A percentile compares a stretch with the other conserved stretches of the same genome.
phyloP scores from a whole-genome alignment of 208 protist species.

The Novymonas esmeraldas region DNA sequence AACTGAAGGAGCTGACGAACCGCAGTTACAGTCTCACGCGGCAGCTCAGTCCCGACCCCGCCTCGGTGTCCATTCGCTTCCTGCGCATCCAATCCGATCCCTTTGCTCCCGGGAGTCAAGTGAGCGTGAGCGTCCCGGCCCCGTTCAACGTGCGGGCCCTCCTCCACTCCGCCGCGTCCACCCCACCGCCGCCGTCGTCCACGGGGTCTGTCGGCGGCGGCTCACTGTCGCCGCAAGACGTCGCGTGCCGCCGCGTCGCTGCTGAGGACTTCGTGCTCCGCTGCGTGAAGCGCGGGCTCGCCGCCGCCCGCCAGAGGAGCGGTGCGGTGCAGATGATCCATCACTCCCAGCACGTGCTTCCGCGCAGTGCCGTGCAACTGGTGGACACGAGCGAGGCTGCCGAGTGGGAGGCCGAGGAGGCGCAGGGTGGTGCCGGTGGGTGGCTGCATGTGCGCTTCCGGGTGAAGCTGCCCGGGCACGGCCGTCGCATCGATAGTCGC shows the following conservation, averaged over 20 bases:
- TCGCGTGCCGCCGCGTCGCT: slow-evolving; percentile 43
- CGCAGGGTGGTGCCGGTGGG: neutral
- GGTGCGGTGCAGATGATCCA: slow-evolving; percentile 77
- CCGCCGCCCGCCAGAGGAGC: neutral
- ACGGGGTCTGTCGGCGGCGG: neutral
- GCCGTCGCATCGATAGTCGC: slow-evolving; percentile 71
- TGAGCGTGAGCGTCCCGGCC: slow-evolving; percentile 47
- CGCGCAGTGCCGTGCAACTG: slow-evolving; percentile 80
- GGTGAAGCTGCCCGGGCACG: slow-evolving; percentile 90
- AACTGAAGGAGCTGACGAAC: slow-evolving; percentile 57
- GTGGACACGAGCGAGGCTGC: slow-evolving; percentile 3
- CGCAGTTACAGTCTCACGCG: slow-evolving; percentile 36
- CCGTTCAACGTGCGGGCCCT: slow-evolving; percentile 4
- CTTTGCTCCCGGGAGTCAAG: slow-evolving; percentile 75
- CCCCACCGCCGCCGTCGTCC: neutral
- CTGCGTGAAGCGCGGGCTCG: slow-evolving; percentile 30
- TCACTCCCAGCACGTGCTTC: slow-evolving; percentile 87
- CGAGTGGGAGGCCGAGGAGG: neutral
- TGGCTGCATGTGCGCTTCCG: slow-evolving; percentile 71
- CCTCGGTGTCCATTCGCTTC: slow-evolving; percentile 30
- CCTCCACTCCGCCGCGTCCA: neutral
- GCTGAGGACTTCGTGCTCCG: slow-evolving; percentile 74
- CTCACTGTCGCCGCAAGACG: slow-evolving; percentile 5
- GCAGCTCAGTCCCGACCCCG: neutral
- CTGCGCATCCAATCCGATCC: slow-evolving; percentile 72